Evolutionary conservation across 2,329 filamentous ascomycete genomes (phyloP), one percentile per base, ranked within the genome.

Genomic region (Pleomassaria siparia): DNA sequence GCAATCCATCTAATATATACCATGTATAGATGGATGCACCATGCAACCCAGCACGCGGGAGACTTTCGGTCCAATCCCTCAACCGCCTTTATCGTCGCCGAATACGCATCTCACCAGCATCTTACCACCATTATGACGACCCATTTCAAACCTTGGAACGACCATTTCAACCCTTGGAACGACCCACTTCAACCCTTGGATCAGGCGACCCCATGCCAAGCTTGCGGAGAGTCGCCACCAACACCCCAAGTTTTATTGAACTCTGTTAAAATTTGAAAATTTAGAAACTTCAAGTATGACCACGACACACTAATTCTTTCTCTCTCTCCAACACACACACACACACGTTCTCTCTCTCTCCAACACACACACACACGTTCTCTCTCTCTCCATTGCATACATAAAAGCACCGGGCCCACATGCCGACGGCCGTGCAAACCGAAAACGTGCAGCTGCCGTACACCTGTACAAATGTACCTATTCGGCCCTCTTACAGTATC

Each of bases 151-250:
- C n/a, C n/a, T n/a, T n/a, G n/a, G n/a, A n/a, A n/a, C n/a, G n/a
- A n/a, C n/a, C n/a, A n/a, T n/a, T n/a, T n/a, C n/a, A n/a, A n/a
- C n/a, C n/a, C n/a, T n/a, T n/a, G n/a, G n/a, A n/a, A n/a, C n/a
- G n/a, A n/a, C n/a, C n/a, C n/a, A n/a, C n/a, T n/a, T n/a, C n/a
- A n/a, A n/a, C 16, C 13, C 21, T 21, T n/a, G 26, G 29, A 29
- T 54, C 50, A 56, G 50, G 51, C 43, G 49, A 53, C 49, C 49
- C 30, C 18, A 13, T 44, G 37, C 43, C 41, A 40, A 35, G 5
- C 40, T 44, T 44, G 44, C 44, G 32, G 47, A 58, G 46, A 54
- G 36, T 54, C 53, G 53, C 55, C 55, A 55, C 55, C 20, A 43
- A 33, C 16, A n/a, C 20, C 25, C 41, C 48, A 51, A 51, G 24